Percentiles rank a stretch among this genome's conserved stretches.
Conservation (phyloP, 768 basidiomycete genomes). For the Russula compacta region DNA sequence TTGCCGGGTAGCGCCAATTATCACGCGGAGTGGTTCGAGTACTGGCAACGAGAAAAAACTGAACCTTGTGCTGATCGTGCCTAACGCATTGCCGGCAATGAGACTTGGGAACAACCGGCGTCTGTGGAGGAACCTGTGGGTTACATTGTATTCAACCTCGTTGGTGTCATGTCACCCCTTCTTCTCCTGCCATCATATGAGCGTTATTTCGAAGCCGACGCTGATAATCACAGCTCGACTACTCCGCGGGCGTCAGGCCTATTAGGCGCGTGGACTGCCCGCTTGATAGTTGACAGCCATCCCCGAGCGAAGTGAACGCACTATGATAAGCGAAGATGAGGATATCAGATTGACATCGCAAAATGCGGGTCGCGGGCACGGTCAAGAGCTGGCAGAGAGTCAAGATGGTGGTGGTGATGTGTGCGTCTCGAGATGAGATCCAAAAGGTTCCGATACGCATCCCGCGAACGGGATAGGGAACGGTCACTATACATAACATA, state of each 20-base stretch:
- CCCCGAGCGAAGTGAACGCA: not conserved
- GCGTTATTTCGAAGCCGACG: not conserved
- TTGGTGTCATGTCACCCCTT: conserved; percentile 24
- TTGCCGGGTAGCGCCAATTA: conserved; percentile 38
- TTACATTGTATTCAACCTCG: conserved; percentile 64
- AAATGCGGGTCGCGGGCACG: no score
- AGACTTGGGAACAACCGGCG: conserved; percentile 45
- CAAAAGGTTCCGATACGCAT: no score
- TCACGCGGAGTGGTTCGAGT: conserved; percentile 32
- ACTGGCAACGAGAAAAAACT: conserved; percentile 38
- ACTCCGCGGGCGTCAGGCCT: conserved; percentile 50
- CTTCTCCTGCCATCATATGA: not conserved
- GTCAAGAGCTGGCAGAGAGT: no score
- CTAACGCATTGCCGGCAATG: conserved; percentile 52
- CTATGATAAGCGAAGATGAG: not conserved
- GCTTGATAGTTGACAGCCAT: not conserved
- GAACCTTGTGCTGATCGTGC: conserved; percentile 56
- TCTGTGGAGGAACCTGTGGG: conserved; percentile 41
- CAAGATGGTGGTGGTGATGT: no score
- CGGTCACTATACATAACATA: no score
- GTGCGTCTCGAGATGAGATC: no score
- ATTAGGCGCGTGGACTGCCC: conserved; percentile 42
- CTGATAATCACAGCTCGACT: conserved; percentile 34
- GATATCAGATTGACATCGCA: not conserved
- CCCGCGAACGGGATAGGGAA: no score